Evolutionary conservation across 1,284 basidiomycete genomes (phyloP).

Genomic region (Ganoderma lucidum): DNA sequence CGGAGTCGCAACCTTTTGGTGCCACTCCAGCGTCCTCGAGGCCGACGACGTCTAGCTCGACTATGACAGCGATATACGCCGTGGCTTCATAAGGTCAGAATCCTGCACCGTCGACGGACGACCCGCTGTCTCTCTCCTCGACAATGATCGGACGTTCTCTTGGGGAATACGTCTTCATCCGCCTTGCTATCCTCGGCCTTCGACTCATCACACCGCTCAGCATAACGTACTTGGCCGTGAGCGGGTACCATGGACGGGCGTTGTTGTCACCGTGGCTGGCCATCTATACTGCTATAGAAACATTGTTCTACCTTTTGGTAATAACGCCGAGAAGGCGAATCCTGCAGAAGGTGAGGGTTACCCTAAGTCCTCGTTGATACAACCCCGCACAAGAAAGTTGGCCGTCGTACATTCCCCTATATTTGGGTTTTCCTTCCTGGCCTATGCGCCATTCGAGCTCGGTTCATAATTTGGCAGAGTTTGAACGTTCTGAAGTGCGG

Average conservation of each 20-base stretch:
- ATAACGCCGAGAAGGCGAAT: slow-evolving; percentile 54
- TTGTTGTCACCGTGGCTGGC: slow-evolving; percentile 44
- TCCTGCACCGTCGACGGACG: not conserved
- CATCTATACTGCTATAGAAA: slow-evolving; percentile 51
- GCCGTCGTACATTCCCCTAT: not conserved
- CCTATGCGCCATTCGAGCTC: not conserved
- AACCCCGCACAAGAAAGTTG: not conserved
- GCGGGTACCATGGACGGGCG: slow-evolving; percentile 38
- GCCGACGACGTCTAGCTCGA: slow-evolving; percentile 22
- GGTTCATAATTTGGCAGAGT: too few relatives aligned
- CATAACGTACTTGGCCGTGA: slow-evolving; percentile 47
- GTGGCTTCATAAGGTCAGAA: slow-evolving; percentile 1
- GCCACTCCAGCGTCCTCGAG: slow-evolving; percentile 13
- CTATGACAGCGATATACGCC: slow-evolving; percentile 16
- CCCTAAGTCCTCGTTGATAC: not conserved
- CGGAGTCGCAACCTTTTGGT: slow-evolving; percentile 1
- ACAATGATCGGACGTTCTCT: slow-evolving; percentile 47
- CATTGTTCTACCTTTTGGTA: slow-evolving; percentile 55
- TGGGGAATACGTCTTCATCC: slow-evolving; percentile 64
- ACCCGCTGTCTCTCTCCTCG: not conserved
- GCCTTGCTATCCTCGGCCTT: slow-evolving; percentile 52
- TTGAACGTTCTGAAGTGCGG: too few relatives aligned
- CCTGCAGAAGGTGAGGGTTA: slow-evolving; percentile 56
- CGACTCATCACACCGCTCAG: slow-evolving; percentile 59
- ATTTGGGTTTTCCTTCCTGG: not conserved